Evolutionary conservation across 2,329 filamentous ascomycete species (phyloP), one percentile per base, ranked within the genome.

Genomic region (Colletotrichum euphorbiae): DNA sequence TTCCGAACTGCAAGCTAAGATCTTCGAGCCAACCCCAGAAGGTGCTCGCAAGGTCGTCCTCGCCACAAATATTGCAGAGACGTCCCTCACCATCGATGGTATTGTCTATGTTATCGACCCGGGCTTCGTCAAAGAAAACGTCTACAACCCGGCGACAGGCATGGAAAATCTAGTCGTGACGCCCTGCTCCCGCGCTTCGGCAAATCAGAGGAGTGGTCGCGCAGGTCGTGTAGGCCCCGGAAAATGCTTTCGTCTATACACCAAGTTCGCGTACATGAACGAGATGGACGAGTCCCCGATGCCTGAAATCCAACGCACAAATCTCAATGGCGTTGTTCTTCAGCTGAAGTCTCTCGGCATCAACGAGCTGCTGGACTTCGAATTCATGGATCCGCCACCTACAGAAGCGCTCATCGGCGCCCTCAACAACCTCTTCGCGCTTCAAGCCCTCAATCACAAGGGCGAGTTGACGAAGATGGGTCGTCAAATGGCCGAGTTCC

Each of bases 21-120:
- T 98, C 72, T 99, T 99, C 74, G 93, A 97, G 74, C 94, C 94
- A 0, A 97, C 95, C 0, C 95, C 96, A 0, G 88, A 91, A 0
- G 91, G 91, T 17, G 91, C 92, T 0, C 88, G 96, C 31, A 99
- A 98, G 77, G 93, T 98, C 0, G 93, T 99, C 0, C 81, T 98
- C 42, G 94, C 95, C 0, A 98, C 96, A 2, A 99, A 99, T 76
- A 98, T 99, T 78, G 96, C 96, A 2, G 96, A 99, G 78, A 99
- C 96, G 0, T 94, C 90, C 83, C 81, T 99, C 75, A 99, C 96
- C 0, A 97, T 99, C 66, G 94, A 98, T 76, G 95, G 94, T 15
- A 97, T 98, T 68, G 92, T 95, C 8, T 98, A 97, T 77, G 96
- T 98, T 40, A 97, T 98, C 68, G 96, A 99, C 73, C 93, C 93